Conservation (phyloP, 305 asterid genomes). For the Solanum hybrid region DNA sequence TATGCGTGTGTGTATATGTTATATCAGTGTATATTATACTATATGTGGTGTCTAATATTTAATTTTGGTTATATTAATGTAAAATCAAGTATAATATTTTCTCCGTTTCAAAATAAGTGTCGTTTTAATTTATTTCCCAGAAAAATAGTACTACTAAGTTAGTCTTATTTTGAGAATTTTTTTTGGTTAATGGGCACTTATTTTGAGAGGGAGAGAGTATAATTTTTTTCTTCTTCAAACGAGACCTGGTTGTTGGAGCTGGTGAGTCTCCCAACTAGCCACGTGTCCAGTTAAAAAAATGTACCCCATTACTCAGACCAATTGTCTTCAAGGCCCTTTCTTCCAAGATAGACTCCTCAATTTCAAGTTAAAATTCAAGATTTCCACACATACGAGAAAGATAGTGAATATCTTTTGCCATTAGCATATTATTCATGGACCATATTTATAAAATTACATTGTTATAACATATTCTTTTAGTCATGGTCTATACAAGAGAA, state of each 20-base stretch:
- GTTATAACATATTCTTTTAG: background rate
- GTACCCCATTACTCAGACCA: slow-evolving; percentile 60
- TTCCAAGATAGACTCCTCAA: slow-evolving; percentile 21
- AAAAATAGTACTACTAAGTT: background rate
- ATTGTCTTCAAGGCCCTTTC: slow-evolving; percentile 27
- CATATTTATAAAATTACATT: background rate
- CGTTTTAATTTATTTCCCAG: background rate
- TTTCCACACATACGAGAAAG: slow-evolving; percentile 5
- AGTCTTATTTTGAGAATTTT: background rate
- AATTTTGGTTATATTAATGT: background rate
- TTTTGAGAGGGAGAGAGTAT: background rate
- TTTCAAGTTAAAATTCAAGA: background rate
- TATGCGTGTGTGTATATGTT: background rate
- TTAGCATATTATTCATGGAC: background rate
- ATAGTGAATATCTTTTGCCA: background rate
- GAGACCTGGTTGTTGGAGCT: background rate
- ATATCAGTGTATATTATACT: background rate
- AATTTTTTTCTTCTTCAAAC: background rate
- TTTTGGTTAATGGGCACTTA: background rate
- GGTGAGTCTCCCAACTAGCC: slow-evolving; percentile 27
- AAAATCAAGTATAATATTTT: background rate
- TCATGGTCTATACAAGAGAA: background rate
- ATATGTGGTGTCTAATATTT: background rate
- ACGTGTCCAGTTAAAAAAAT: slow-evolving; percentile 23
- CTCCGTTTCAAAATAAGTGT: background rate